A percentile compares a stretch with the other conserved stretches of the same genome.
These are phyloP conservation scores for Sporothrix humicola DNA, from an alignment of 2,329 filamentous ascomycete species.

Conservation along the genomic window DNA sequence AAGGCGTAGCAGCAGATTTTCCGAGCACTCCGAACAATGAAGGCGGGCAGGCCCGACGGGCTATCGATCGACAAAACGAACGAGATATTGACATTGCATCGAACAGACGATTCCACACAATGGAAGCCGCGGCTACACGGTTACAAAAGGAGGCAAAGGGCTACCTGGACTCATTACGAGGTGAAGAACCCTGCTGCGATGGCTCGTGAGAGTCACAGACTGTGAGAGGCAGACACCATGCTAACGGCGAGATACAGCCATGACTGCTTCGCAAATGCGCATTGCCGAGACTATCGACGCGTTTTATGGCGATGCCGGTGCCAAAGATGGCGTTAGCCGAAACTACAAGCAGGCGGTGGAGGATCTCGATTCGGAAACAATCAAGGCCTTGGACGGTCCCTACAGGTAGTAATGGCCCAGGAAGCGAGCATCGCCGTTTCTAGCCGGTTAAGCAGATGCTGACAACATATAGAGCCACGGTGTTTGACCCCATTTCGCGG, in stretches of 20 bases:
- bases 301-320: slow-evolving; percentile 96
- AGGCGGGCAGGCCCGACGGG: background rate
- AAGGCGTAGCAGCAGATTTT: slow-evolving; percentile 31
- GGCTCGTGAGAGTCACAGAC: background rate
- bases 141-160: slow-evolving; percentile 98
- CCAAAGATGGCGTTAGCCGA: slow-evolving; percentile 90
- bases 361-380: slow-evolving; percentile 95
- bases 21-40: background rate
- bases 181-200: slow-evolving; percentile 50
- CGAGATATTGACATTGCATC: background rate
- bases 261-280: slow-evolving; percentile 99
- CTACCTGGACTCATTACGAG: slow-evolving; percentile 92
- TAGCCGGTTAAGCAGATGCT: background rate
- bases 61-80: background rate
- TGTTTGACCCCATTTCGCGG: slow-evolving; percentile 90
- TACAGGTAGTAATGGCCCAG: slow-evolving; percentile 64
- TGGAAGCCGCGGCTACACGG: slow-evolving; percentile 91
- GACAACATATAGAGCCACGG: slow-evolving; percentile 63
- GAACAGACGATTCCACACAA: slow-evolving; percentile 86
- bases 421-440: background rate
- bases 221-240: background rate
- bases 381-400: slow-evolving; percentile 95
- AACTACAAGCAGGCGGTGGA: slow-evolving; percentile 99
- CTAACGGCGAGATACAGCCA: slow-evolving; percentile 65
- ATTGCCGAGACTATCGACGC: slow-evolving; percentile 99